Evolutionary conservation across 2,329 filamentous ascomycete species (phyloP), one percentile per base, ranked within the genome.

Genomic region (Aspergillus ochraceus): DNA sequence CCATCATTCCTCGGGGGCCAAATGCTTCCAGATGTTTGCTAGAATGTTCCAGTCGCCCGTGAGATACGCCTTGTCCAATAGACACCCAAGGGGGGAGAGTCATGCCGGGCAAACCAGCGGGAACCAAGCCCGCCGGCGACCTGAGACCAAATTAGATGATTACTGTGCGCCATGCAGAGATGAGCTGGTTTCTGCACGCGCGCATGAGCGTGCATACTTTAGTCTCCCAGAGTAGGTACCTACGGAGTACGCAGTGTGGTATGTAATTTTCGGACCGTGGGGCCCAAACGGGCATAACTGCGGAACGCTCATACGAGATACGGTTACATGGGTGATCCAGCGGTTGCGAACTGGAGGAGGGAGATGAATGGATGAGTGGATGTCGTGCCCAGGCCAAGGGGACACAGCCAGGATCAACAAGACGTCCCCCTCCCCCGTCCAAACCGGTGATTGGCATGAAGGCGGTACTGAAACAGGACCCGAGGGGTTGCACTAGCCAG

Each of bases 21-120:
- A 52, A 58, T 67, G 62, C 66, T 73, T 72, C 69, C 67, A 72
- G 68, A 71, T 64, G 62, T 66, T 70, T 63, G 65, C 62, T 67
- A 66, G 67, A 70, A 71, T 61, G 60, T 61, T 70, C 58, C 26
- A 42, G 36, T 17, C n/a, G 56, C 59, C 58, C 60, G 54, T 59
- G 63, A 61, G 64, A 52, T 60, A 47, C 29, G 36, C 49, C 49
- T 52, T n/a, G 52, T 49, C 49, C 22, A 24, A 42, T 22, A 39
- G 30, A 42, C 17, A 42, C 19, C 36, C 12, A 24, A 36, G 19
- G 19, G 12, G 20, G 12, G 12, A 17, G 12, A n/a, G 24, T 39
- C n/a, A 57, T 52, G 30, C 47, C 39, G 22, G 45, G 45, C 19
- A 47, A 47, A 47, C 22, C 19, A 47, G 45, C 45, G 45, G 45